phyloP scores from a whole-genome alignment of 306 rosid genomes.

The Inga laurina region DNA sequence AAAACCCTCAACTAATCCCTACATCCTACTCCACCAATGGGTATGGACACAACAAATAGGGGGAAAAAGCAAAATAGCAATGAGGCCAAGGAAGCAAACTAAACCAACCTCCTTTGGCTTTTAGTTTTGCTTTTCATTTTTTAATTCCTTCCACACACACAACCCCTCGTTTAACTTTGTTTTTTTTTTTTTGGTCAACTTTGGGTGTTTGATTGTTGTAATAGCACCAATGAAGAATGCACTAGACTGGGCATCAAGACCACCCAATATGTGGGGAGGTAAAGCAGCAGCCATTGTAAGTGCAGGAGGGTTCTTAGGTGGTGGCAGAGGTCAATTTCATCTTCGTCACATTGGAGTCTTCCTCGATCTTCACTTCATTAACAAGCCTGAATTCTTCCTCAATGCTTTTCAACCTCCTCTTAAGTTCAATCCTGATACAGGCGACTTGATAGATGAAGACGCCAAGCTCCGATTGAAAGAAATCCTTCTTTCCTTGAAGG shows the following conservation, averaged over 20 bases:
- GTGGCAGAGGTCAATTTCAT: slow-evolving; percentile 59
- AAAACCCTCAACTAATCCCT: too few species aligned
- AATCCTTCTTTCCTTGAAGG: slow-evolving; percentile 45
- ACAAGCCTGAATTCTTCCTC: slow-evolving; percentile 62
- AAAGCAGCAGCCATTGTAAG: slow-evolving; percentile 32
- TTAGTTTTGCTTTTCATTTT: background rate
- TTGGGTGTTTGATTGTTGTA: background rate
- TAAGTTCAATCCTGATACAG: slow-evolving; percentile 45
- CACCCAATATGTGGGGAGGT: slow-evolving; percentile 66
- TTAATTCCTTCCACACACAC: background rate
- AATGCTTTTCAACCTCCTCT: slow-evolving; percentile 48
- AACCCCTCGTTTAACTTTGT: background rate
- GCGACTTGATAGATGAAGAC: slow-evolving; percentile 49
- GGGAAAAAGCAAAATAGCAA: too few species aligned
- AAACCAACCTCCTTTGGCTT: too few species aligned
- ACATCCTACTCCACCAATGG: too few species aligned
- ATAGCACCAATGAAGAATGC: slow-evolving; percentile 67
- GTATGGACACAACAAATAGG: too few species aligned
- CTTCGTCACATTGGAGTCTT: slow-evolving; percentile 67
- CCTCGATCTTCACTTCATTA: slow-evolving; percentile 68
- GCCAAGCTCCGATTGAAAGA: slow-evolving; percentile 36
- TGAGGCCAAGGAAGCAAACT: too few species aligned
- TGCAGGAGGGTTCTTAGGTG: slow-evolving; percentile 52
- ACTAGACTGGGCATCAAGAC: slow-evolving; percentile 65
- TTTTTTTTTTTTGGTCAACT: background rate